Evolutionary conservation across 1,284 basidiomycete genomes (phyloP), one percentile per base, ranked within the genome.

Genomic region (Erythrobasidium hasegawianum): DNA sequence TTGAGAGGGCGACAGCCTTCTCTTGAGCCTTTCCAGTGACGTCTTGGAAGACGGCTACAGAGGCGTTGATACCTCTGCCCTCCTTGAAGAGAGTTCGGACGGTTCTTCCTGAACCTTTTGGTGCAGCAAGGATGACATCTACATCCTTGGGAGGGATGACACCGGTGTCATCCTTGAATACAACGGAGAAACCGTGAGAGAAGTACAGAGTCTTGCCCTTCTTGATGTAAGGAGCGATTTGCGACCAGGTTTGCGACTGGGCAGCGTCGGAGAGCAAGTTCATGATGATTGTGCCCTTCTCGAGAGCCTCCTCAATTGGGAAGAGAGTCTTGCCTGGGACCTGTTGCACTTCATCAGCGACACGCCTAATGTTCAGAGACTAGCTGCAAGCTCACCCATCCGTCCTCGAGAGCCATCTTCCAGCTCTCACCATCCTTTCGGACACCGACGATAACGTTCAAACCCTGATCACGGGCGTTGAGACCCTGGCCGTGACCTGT

Each of bases 121-220:
- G 95, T 20, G 96, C 96, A 72, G 96, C 94, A 73, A 99, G 90
- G 79, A 99, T 97, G 75, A 98, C 96, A 78, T 99, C 96, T 71
- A 97, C 91, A 78, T 97, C 93, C 57, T 83, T 77, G 61, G 96
- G 96, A 71, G 92, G 89, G 57, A 94, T 77, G 73, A 99, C 92
- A 70, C 94, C 83, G 73, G 95, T 99, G 81, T 97, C 91, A 22
- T 97, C 87, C 84, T 95, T 92, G 87, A 89, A 99, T 72, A 98
- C 92, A 74, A 97, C 85, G 73, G 94, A 97, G 87, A 99, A 99
- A 77, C 96, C 96, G 80, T 99, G 96, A 8, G 94, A 92, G 83
- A 98, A 99, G 87, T 98, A 97, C 72, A 99, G 87, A 24, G 96
- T 98, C 85, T 98, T 97, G 81, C 91, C 94, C 85, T 95, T 93